These are phyloP conservation scores for Aureobasidium uvarum DNA, from an alignment of 2,329 filamentous ascomycete genomes.

Conservation along the genomic window DNA sequence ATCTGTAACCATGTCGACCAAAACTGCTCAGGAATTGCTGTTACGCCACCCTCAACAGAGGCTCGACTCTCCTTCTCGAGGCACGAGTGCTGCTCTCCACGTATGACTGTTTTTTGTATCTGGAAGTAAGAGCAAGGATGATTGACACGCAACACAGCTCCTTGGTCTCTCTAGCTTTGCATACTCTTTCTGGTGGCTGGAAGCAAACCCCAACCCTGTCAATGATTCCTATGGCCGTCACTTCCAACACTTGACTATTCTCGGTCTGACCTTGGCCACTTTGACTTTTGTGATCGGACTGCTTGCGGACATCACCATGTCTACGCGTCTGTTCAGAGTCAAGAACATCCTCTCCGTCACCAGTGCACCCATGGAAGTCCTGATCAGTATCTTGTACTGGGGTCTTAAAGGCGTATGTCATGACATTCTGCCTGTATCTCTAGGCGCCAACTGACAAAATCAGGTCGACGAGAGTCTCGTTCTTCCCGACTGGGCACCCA, in stretches of 20 bases:
- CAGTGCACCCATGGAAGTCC: slow-evolving; percentile 66
- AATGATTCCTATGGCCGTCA: slow-evolving; percentile 65
- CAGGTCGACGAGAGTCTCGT: slow-evolving; percentile 53
- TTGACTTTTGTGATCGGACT: slow-evolving; percentile 61
- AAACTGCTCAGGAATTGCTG: slow-evolving; percentile 34
- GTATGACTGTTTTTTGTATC: slow-evolving; percentile 32
- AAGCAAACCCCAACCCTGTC: slow-evolving; percentile 40
- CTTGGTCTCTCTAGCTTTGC: slow-evolving; percentile 48
- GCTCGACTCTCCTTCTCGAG: slow-evolving; percentile 62
- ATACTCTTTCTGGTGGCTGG: slow-evolving; percentile 45
- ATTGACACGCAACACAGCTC: slow-evolving; percentile 31
- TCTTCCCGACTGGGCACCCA: slow-evolving; percentile 47
- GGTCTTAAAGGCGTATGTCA: slow-evolving; percentile 54
- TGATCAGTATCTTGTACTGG: slow-evolving; percentile 74
- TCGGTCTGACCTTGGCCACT: slow-evolving; percentile 63
- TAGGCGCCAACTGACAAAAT: slow-evolving; percentile 28
- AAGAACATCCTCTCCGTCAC: slow-evolving; percentile 68
- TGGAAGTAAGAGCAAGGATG: not conserved
- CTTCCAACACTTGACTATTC: slow-evolving; percentile 71
- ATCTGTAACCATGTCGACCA: slow-evolving; percentile 29
- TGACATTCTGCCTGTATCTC: not conserved
- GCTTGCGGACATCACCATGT: slow-evolving; percentile 63
- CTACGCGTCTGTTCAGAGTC: slow-evolving; percentile 56
- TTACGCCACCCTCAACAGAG: slow-evolving; percentile 63
- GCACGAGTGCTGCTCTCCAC: slow-evolving; percentile 63